Evolutionary conservation across 2,329 filamentous ascomycete genomes (phyloP), one percentile per base, ranked within the genome.

Genomic region (Colletotrichum incanum): DNA sequence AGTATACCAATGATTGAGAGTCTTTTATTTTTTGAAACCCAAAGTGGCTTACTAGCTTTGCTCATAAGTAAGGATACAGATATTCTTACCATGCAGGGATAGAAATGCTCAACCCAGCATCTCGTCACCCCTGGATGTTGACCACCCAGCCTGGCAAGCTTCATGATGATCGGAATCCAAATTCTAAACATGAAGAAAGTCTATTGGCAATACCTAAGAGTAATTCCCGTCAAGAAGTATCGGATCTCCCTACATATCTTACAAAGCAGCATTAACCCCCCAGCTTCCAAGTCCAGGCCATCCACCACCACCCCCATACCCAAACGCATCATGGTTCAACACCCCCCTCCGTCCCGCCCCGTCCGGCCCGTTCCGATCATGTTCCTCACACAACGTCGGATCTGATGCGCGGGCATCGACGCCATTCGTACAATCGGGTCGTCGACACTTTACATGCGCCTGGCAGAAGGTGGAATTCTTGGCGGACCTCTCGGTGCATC

Each of bases 191-290:
- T 11, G 9, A 5, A 47, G 12, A 34, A 45, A 14, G n/a, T 37
- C 41, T 20, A 45, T 65, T 55, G 18, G 12, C 12, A 56, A 31
- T 7, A 23, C 39, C 50, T 62, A 59, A 69, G 62, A 43, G 64
- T 50, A 66, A 41, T 58, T 60, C 65, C 65, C 62, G 67, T 31
- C 67, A 65, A 45, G 65, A 72, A 52, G 41, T 61, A 67, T 66
- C 67, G 11, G 6, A 6, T 52, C 3, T 14, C 3, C 14, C 41
- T 28, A 26, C 16, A 5, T 11, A 9, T 8, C 67, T 31, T 37
- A 60, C 23, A 71, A 68, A 18, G 49, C 45, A 23, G 71, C 71
- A 52, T 73, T 73, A 14, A 73, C 56, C 1, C 71, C 61, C 71
- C 71, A 73, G 49, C 20, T 23, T 1, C 69, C 69, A 26, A 63